Percentiles rank a stretch among this genome's conserved stretches.
Conservation (phyloP, 495 filamentous ascomycete genomes). For the Thozetella sp. region DNA sequence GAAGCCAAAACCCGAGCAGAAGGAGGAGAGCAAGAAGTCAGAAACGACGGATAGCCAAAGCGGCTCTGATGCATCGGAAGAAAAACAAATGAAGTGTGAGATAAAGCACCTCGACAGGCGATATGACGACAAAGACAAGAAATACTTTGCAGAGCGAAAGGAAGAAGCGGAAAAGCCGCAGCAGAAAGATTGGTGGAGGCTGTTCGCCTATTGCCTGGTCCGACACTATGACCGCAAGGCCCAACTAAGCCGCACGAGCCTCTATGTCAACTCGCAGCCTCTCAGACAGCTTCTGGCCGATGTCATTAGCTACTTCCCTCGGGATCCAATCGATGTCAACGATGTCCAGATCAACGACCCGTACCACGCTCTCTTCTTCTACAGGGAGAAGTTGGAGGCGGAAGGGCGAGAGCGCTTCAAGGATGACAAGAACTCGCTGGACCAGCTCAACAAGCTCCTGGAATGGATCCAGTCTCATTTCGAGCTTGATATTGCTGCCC, state of each 20-base stretch:
- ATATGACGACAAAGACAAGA: constrained; percentile 25
- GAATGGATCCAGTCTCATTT: constrained; percentile 34
- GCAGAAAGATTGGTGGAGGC: constrained; percentile 35
- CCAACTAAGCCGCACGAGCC: constrained; percentile 15
- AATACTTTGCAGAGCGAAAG: constrained; percentile 26
- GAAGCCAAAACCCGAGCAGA: not conserved
- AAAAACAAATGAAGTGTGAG: constrained; percentile 34
- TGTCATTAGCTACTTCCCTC: constrained; percentile 28
- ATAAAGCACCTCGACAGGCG: constrained; percentile 35
- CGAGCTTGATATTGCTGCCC: constrained; percentile 28
- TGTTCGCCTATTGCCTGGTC: constrained; percentile 34
- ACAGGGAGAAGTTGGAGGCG: constrained; percentile 23
- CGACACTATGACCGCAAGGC: constrained; percentile 19
- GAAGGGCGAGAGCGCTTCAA: constrained; percentile 26
- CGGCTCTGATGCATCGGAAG: constrained; percentile 3
- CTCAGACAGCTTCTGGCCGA: constrained; percentile 30
- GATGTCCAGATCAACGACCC: constrained; percentile 30
- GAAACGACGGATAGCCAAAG: not conserved
- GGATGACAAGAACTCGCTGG: constrained; percentile 22
- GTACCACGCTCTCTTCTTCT: constrained; percentile 31
- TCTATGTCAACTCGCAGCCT: constrained; percentile 31
- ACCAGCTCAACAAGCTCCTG: constrained; percentile 28
- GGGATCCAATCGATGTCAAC: constrained; percentile 26
- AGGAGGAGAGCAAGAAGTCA: not conserved
- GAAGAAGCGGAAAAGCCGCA: constrained; percentile 22